These are phyloP conservation scores for Delphinella strobiligena DNA, from an alignment of 2,329 filamentous ascomycete genomes.

Conservation along the genomic window DNA sequence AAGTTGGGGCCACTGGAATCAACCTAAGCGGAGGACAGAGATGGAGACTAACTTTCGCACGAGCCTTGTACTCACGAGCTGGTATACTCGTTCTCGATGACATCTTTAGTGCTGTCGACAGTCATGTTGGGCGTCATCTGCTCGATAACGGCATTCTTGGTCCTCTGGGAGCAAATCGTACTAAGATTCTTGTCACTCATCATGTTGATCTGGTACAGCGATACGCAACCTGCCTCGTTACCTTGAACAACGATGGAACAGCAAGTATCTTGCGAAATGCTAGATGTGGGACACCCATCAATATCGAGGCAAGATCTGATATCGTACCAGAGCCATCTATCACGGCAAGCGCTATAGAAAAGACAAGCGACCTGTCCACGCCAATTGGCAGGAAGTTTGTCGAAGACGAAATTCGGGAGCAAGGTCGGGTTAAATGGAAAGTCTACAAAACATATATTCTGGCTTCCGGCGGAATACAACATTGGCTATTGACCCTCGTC, in stretches of 20 bases:
- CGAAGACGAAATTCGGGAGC: not conserved
- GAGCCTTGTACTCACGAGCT: constrained; percentile 61
- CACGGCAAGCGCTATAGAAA: not conserved
- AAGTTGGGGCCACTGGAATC: constrained; percentile 74
- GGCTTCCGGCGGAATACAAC: not conserved
- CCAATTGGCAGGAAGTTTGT: not conserved
- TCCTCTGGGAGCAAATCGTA: not conserved
- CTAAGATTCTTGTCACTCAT: not conserved
- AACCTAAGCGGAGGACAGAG: constrained; percentile 75
- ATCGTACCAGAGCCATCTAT: not conserved
- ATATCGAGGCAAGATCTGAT: not conserved
- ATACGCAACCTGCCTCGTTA: not conserved
- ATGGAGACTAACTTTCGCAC: constrained; percentile 66
- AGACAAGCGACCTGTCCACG: not conserved
- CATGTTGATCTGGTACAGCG: not conserved
- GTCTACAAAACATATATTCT: not conserved
- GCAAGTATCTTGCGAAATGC: not conserved
- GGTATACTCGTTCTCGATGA: not conserved
- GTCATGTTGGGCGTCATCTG: not conserved
- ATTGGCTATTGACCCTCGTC: not conserved
- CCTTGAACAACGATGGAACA: not conserved
- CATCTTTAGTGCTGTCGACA: not conserved
- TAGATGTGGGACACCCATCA: not conserved
- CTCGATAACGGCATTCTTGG: not conserved
- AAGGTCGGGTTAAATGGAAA: not conserved